Evolutionary conservation across 116 monocot species (phyloP), one percentile per base, ranked within the genome.

Genomic region (Papilionanthe hybrid): DNA sequence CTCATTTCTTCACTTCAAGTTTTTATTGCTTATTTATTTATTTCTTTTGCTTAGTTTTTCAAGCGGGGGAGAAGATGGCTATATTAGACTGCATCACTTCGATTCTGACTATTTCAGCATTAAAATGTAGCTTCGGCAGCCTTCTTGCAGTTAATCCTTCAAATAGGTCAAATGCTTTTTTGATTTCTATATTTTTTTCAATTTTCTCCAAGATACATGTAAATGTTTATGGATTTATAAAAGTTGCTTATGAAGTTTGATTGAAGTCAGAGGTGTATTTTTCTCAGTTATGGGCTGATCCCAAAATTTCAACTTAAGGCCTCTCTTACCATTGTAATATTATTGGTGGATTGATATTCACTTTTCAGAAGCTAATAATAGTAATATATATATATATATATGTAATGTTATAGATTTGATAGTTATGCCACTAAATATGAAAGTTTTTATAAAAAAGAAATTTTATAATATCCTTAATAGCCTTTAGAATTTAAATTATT

Each of bases 1-100:
- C 53, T 53, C 53, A 53, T 53, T 53, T 53, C 53, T 53, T 50
- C 17, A 13, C 50, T 13, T 11, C 17, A 53, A 15, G 4, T 13
- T 53, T 17, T 53, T 53, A 53, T 53, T 0, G 4, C 17, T 18
- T 53, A 15, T 13, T 17, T 23, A 37, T 63, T 42, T 55, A 65
- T 20, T 81, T 13, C 19, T 45, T 22, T 32, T 78, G 4, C 15
- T 43, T 72, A 93, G 92, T 71, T 93, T 93, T 66, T 86, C 92
- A 9, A 94, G 92, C 55, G 97, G 97, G 3, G 97, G 94, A 63
- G 97, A 97, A 89, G 96, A 97, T 84, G 96, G 96, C 50, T 94
- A 97, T 30, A 94, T 97, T 3, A 85, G 97, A 30, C 72, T 97
- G 85, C 97, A 92, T 77, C 97, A 97, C 76, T 97, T 97, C 69